phyloP scores from a whole-genome alignment of 768 basidiomycete species.

The Pleurotus tuber-regium region DNA sequence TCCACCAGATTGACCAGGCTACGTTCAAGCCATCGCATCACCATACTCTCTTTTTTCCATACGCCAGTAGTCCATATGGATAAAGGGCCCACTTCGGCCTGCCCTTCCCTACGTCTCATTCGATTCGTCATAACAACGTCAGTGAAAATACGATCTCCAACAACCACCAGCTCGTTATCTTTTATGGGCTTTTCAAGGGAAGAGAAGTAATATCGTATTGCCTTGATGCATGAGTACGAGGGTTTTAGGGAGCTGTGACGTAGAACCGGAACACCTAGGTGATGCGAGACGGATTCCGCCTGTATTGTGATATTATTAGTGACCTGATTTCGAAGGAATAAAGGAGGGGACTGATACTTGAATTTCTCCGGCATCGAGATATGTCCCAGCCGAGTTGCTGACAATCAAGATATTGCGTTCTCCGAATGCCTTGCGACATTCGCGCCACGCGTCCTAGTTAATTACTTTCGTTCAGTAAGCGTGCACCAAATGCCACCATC shows the following conservation, averaged over 20 bases:
- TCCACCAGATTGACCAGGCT: constrained; percentile 33
- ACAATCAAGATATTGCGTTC: constrained; percentile 83
- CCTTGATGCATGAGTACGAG: constrained; percentile 66
- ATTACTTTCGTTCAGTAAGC: too few relatives aligned
- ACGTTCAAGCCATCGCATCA: constrained; percentile 60
- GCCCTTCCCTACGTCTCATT: constrained; percentile 35
- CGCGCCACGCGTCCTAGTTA: constrained; percentile 77
- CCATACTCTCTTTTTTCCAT: constrained; percentile 63
- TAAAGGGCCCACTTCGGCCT: constrained; percentile 43
- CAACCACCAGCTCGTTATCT: constrained; percentile 69
- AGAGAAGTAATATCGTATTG: constrained; percentile 75
- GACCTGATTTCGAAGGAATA: background rate
- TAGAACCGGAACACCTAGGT: constrained; percentile 81
- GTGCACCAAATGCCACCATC: background rate
- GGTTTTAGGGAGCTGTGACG: constrained; percentile 79
- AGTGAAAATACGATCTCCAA: constrained; percentile 93
- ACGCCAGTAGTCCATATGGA: constrained; percentile 70
- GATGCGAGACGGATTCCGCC: constrained; percentile 83
- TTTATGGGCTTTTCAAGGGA: constrained; percentile 53
- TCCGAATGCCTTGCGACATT: constrained; percentile 72
- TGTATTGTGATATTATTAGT: too few relatives aligned
- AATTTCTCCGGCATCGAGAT: constrained; percentile 70
- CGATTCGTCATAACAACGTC: constrained; percentile 87
- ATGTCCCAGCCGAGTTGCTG: constrained; percentile 91
- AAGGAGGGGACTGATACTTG: constrained; percentile 52